Evolutionary conservation across 768 basidiomycete genomes (phyloP), one percentile per base, ranked within the genome.

Genomic region (Russula sp.): DNA sequence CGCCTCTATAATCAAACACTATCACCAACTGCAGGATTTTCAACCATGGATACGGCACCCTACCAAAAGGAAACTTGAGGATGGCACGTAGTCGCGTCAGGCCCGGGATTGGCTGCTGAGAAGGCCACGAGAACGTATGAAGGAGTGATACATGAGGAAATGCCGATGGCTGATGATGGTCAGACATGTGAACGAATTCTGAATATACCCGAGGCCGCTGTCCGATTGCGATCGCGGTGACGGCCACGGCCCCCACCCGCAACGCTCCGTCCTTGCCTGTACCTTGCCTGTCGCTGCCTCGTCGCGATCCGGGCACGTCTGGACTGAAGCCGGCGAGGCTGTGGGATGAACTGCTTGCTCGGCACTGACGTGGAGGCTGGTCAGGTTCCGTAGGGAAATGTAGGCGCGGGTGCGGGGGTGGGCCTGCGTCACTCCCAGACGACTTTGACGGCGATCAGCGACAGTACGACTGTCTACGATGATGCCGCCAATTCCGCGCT

Each of bases 401-500:
- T 34, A 9, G 58, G 64, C 26, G 36, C 9, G 22, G 55, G 51
- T 28, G 18, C 16, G 18, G 51, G 51, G 9, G 28, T 13, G 53
- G n/a, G n/a, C n/a, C n/a, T n/a, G 66, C 75, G 24, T 75, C 78
- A 14, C 73, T 77, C 36, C 73, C 75, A 42, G 78, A 79, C 56
- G 74, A 79, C 61, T 79, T 79, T 57, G 79, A 80, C 66, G n/a
- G 78, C 75, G 32, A 67, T 71, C 56, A 76, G 66, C 46, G 65
- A 62, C 24, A 40, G 56, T 50, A 61, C 68, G 53, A 69, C 66
- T 14, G 44, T 67, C 13, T 63, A 64, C 32, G 62, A 64, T 36
- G 65, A 67, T 6, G n/a, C 58, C 5, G 26, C 32, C 44, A 53
- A 69, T 22, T 67, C 68, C 1, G 67, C 55, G 38, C 59, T 67